Percentiles rank a stretch among this genome's conserved stretches.
Conservation (phyloP, 1,139 yeast genomes). For the Insectozyma bohioensis region DNA sequence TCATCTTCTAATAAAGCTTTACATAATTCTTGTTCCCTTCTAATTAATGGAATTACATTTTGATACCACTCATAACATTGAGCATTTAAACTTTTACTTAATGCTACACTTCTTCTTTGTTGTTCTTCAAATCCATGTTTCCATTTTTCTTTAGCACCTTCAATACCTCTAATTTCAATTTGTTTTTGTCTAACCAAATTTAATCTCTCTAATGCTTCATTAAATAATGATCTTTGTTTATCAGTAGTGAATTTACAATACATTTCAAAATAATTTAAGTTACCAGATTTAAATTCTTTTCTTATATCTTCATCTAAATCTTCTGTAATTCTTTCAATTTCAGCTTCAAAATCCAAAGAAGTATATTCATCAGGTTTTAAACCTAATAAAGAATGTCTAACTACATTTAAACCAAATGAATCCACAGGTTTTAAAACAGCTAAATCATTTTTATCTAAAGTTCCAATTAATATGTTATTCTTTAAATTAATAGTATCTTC, state of each 20-base stretch:
- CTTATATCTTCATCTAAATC: slow-evolving; percentile 32
- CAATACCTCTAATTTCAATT: slow-evolving; percentile 76
- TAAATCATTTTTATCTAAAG: slow-evolving; percentile 48
- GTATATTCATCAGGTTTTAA: slow-evolving; percentile 29
- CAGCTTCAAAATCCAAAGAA: slow-evolving; percentile 14
- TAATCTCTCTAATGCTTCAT: slow-evolving; percentile 61
- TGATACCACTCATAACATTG: slow-evolving; percentile 79
- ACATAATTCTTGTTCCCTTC: slow-evolving; percentile 60
- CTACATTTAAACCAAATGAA: slow-evolving; percentile 76
- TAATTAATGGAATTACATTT: slow-evolving; percentile 65
- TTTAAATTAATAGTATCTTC: slow-evolving; percentile 28
- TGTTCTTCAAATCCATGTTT: slow-evolving; percentile 74
- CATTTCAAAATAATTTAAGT: slow-evolving; percentile 60
- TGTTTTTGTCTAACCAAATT: slow-evolving; percentile 75
- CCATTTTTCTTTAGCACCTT: slow-evolving; percentile 89
- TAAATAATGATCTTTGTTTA: slow-evolving; percentile 57
- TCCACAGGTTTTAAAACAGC: slow-evolving; percentile 65
- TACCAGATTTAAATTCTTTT: slow-evolving; percentile 9
- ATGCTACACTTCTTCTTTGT: slow-evolving; percentile 60
- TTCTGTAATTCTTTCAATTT: slow-evolving; percentile 33
- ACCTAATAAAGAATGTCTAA: slow-evolving; percentile 77
- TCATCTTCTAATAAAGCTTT: slow-evolving; percentile 27
- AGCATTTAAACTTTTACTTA: slow-evolving; percentile 64
- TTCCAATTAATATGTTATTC: slow-evolving; percentile 27
- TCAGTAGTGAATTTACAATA: slow-evolving; percentile 51